Percentiles rank a stretch among this genome's conserved stretches.
Conservation (phyloP, 768 basidiomycete species). For the Auricularia sp. region DNA sequence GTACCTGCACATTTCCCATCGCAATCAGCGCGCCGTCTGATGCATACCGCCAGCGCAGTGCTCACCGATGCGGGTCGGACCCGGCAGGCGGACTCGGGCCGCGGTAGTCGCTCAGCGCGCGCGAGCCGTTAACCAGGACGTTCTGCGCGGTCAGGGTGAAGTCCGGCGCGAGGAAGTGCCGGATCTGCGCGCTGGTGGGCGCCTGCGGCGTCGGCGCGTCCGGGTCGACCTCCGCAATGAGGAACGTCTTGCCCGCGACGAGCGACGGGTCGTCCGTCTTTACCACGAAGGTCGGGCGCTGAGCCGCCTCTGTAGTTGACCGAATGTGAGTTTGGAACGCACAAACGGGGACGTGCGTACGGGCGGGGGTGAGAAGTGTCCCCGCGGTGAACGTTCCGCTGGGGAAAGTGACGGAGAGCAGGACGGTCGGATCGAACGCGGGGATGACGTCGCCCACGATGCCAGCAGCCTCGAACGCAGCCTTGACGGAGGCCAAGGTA, state of each 20-base stretch:
- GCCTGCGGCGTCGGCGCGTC: conserved; percentile 41
- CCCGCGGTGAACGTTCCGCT: conserved; percentile 4
- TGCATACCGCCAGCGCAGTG: neutral
- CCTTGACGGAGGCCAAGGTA: neutral
- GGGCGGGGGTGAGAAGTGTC: conserved; percentile 5
- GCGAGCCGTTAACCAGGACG: conserved; percentile 29
- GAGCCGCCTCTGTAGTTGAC: neutral
- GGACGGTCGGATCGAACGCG: conserved; percentile 2
- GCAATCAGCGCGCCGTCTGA: neutral
- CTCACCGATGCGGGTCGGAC: conserved; percentile 34
- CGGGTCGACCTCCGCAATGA: conserved; percentile 35
- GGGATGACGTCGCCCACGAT: conserved; percentile 7
- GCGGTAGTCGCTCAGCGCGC: conserved; percentile 30
- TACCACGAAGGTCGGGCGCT: conserved; percentile 6
- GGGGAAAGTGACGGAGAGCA: conserved; percentile 7
- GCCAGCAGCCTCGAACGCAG: conserved; percentile 4
- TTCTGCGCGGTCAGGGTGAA: conserved; percentile 19
- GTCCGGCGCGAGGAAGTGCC: conserved; percentile 39
- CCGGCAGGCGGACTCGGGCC: conserved; percentile 34
- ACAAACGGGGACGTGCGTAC: neutral
- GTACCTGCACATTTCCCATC: conserved; percentile 24
- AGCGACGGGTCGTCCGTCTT: neutral
- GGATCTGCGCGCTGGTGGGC: conserved; percentile 32
- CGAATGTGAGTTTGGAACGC: neutral
- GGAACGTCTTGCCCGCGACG: conserved; percentile 29